Evolutionary conservation across 768 basidiomycete genomes (phyloP).

Genomic region (Boletales sp.): DNA sequence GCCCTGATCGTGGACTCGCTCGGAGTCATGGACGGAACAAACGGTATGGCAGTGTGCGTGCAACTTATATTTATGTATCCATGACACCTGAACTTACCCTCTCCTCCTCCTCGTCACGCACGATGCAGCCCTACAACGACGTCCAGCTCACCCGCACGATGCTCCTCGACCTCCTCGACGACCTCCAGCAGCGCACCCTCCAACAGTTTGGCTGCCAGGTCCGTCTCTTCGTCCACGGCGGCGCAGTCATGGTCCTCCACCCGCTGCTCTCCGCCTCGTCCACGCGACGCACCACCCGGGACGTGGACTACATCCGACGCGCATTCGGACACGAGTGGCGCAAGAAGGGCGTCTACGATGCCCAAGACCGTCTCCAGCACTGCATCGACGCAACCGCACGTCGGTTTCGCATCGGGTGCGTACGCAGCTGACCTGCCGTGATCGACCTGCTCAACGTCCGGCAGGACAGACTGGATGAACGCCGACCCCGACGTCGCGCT

Average conservation of each 20-base stretch:
- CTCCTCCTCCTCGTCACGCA: neutral
- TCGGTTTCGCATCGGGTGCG: constrained; percentile 44
- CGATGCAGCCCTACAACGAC: constrained; percentile 33
- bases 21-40: neutral
- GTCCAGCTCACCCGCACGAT: constrained; percentile 28
- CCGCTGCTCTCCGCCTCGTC: constrained; percentile 36
- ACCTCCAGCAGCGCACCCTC: constrained; percentile 49
- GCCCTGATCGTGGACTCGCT: constrained; percentile 36
- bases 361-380: constrained; percentile 47
- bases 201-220: constrained; percentile 47
- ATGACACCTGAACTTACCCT: neutral
- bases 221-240: constrained; percentile 68
- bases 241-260: constrained; percentile 72
- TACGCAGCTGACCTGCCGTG: neutral
- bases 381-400: constrained; percentile 57
- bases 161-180: constrained; percentile 44
- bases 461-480: constrained; percentile 68
- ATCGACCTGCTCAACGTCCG: neutral
- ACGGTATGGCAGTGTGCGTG: too few species aligned
- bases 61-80: too few species aligned
- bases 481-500: constrained; percentile 68
- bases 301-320: constrained; percentile 65
- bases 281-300: constrained; percentile 53
- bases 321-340: constrained; percentile 56
- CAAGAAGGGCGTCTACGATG: constrained; percentile 45